A percentile compares a stretch with the other conserved stretches of the same genome.
These are phyloP conservation scores for Mycena amicta DNA, from an alignment of 768 basidiomycete species.

Conservation along the genomic window DNA sequence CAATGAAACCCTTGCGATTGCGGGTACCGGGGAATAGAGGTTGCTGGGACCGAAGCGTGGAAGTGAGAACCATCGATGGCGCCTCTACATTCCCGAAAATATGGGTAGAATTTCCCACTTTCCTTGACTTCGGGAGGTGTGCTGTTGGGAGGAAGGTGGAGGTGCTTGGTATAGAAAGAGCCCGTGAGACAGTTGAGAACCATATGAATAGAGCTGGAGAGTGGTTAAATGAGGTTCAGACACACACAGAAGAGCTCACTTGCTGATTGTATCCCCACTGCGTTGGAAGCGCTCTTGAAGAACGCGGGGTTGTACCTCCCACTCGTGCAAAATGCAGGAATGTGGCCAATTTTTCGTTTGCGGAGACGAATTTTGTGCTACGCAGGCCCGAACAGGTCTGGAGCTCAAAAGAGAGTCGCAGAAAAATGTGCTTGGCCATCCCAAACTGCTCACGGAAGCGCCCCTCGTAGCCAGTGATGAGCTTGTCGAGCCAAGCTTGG, in stretches of 20 bases:
- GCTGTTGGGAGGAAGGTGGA: slow-evolving; percentile 21
- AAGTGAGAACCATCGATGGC: slow-evolving; percentile 34
- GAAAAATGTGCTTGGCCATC: slow-evolving; percentile 26
- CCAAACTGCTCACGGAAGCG: slow-evolving; percentile 25
- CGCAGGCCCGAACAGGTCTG: slow-evolving; percentile 14
- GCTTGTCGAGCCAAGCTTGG: slow-evolving; percentile 24
- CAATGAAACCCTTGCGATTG: slow-evolving; percentile 29
- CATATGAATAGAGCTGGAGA: too few species aligned
- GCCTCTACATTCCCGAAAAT: slow-evolving; percentile 27
- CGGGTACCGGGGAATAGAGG: slow-evolving; percentile 23
- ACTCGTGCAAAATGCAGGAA: slow-evolving; percentile 28
- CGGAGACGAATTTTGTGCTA: slow-evolving; percentile 22
- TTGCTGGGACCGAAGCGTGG: slow-evolving; percentile 23
- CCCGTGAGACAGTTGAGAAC: slow-evolving; percentile 21
- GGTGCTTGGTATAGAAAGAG: slow-evolving; percentile 28
- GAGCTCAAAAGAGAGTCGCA: slow-evolving; percentile 26
- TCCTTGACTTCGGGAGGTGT: slow-evolving; percentile 26
- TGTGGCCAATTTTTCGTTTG: slow-evolving; percentile 34
- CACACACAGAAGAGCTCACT: too few species aligned
- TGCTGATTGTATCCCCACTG: slow-evolving; percentile 33
- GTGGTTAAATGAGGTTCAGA: too few species aligned
- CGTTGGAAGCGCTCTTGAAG: slow-evolving; percentile 33
- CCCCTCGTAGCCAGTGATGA: slow-evolving; percentile 22
- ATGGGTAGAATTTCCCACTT: slow-evolving; percentile 30
- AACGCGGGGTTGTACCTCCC: slow-evolving; percentile 23